phyloP scores from a whole-genome alignment of 2,329 filamentous ascomycete species.

The Calonectria pseudoturangicola region DNA sequence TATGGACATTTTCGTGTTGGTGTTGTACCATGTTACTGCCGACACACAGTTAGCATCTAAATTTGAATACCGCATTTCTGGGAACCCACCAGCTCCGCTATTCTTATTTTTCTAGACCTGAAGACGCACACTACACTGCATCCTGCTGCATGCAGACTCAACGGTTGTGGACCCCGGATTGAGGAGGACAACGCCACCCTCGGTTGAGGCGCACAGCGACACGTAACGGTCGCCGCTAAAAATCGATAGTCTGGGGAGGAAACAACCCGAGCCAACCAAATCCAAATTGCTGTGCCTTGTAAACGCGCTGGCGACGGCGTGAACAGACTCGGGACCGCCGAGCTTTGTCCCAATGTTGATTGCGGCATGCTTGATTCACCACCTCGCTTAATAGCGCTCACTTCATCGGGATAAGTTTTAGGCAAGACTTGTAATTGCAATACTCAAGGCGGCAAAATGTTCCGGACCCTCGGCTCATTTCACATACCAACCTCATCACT shows the following conservation, averaged over 20 bases:
- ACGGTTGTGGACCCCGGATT: background rate
- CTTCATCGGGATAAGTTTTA: background rate
- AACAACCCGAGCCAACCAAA: background rate
- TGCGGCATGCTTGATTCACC: background rate
- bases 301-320: background rate
- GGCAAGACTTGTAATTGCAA: no score
- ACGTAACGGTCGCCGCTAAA: slow-evolving; percentile 2
- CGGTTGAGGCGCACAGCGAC: slow-evolving; percentile 4
- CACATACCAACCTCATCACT: no score
- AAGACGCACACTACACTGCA: background rate
- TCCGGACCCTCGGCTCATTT: background rate
- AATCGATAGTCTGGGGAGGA: slow-evolving; percentile 13
- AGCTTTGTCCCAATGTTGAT: slow-evolving; percentile 3
- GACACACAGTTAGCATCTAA: no score
- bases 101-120: background rate
- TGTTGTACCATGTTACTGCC: no score
- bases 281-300: background rate
- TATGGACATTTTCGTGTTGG: no score
- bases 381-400: background rate
- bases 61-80: background rate
- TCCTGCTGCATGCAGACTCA: background rate
- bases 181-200: background rate
- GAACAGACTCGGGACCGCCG: background rate
- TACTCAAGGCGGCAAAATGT: background rate
- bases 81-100: background rate